A percentile compares a stretch with the other conserved stretches of the same genome.
phyloP scores from a whole-genome alignment of 164 flowering plant species.

The grape (Vitis vinifera) region ASM3070453v1 NC_081809.1:325501-326000 shows the following conservation, averaged over 20 bases:
- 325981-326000: constrained; percentile 49
- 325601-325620: not conserved
- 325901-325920: constrained; percentile 33
- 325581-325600: not conserved
- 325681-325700: constrained; percentile 51
- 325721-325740: constrained; percentile 54
- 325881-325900: no score
- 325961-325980: constrained; percentile 45
- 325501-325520: constrained; percentile 40
- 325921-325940: constrained; percentile 53
- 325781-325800: constrained; percentile 40
- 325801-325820: no score
- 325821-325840: no score
- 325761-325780: constrained; percentile 38
- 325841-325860: not conserved
- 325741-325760: constrained; percentile 51
- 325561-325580: not conserved
- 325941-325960: constrained; percentile 45
- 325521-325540: constrained; percentile 45
- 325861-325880: not conserved
- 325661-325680: constrained; percentile 52
- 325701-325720: constrained; percentile 54
- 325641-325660: not conserved
- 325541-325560: constrained; percentile 38
- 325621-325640: constrained; percentile 1